phyloP scores from a whole-genome alignment of 2,329 filamentous ascomycete genomes.

The Curvularia verruculosa region DNA sequence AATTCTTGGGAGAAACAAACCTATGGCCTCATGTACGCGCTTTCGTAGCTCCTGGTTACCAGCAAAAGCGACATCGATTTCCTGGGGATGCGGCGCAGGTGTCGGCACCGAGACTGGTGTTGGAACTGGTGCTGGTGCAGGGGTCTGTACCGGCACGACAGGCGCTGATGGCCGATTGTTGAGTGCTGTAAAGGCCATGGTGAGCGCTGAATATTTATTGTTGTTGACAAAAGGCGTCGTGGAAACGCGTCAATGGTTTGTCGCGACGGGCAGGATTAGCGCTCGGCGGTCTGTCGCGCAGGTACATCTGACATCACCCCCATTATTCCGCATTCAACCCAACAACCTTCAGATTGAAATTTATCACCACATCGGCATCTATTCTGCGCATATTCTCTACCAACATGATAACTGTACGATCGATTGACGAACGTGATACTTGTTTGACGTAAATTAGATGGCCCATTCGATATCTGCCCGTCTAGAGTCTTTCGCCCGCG shows the following conservation, averaged over 20 bases:
- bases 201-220: conserved; percentile 10
- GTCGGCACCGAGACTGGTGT: conserved; percentile 1
- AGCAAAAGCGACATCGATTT: conserved; percentile 45
- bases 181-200: conserved; percentile 34
- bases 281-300: conserved; percentile 11
- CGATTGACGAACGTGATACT: no score
- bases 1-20: conserved; percentile 21
- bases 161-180: conserved; percentile 23
- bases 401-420: not conserved
- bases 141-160: conserved; percentile 10
- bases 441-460: not conserved
- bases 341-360: not conserved
- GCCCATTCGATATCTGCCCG: not conserved
- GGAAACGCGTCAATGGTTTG: conserved; percentile 13
- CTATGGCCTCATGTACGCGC: conserved; percentile 47
- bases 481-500: not conserved
- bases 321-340: not conserved
- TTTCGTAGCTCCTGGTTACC: conserved; percentile 45
- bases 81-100: conserved; percentile 29
- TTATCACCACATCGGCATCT: not conserved
- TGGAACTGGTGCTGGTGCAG: conserved; percentile 7
- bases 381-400: not conserved
- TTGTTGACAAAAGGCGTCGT: conserved; percentile 12
- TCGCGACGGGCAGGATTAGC: conserved; percentile 25
- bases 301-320: conserved; percentile 18